Conservation (phyloP, 148 eudicot genomes). For the Rhododendron kiyosumense region DNA sequence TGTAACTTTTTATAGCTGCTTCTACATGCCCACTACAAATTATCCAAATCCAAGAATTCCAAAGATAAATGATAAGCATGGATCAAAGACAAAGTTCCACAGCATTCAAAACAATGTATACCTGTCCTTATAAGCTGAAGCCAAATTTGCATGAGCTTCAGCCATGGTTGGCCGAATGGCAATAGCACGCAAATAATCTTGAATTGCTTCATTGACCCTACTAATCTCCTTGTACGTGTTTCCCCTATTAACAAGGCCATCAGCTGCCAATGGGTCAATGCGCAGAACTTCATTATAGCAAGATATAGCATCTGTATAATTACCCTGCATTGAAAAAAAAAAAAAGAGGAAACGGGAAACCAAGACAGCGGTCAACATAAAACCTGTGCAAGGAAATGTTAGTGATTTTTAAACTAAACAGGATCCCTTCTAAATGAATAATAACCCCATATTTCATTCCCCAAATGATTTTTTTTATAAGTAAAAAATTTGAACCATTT, state of each 20-base stretch:
- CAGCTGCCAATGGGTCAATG: constrained; percentile 88
- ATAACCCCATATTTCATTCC: background rate
- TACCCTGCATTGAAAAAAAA: constrained; percentile 53
- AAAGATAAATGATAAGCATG: background rate
- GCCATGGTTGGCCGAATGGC: constrained; percentile 84
- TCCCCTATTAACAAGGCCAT: constrained; percentile 87
- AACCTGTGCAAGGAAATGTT: background rate
- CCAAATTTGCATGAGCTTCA: constrained; percentile 97
- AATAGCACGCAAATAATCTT: constrained; percentile 81
- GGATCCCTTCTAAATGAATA: background rate
- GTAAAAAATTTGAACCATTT: background rate
- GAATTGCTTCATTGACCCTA: constrained; percentile 90
- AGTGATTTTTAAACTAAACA: background rate
- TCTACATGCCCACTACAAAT: constrained; percentile 73
- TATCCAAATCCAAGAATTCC: constrained; percentile 1
- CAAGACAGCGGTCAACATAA: background rate
- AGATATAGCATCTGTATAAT: constrained; percentile 73
- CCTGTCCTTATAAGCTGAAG: constrained; percentile 98
- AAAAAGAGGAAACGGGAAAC: background rate
- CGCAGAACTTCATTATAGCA: constrained; percentile 93
- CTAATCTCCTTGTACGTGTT: constrained; percentile 91
- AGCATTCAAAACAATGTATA: constrained; percentile 12
- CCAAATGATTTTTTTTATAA: background rate
- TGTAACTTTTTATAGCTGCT: constrained; percentile 79
- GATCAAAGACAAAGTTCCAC: background rate